These are phyloP conservation scores for Termitomyces eurrhizus DNA, from an alignment of 768 basidiomycete species.

Conservation along the genomic window DNA sequence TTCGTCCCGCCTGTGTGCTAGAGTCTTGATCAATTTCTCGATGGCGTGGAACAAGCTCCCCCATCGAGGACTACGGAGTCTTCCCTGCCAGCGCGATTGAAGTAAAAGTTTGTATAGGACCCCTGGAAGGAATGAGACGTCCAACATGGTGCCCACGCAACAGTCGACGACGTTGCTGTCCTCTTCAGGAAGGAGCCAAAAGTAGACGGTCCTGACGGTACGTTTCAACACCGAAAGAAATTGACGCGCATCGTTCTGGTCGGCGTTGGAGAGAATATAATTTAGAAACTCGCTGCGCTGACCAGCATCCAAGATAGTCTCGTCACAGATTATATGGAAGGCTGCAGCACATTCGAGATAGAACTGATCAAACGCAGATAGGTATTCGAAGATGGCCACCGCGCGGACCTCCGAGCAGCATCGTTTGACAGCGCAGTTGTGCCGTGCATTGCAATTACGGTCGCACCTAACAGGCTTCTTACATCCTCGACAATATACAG, in stretches of 20 bases:
- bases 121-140: background rate
- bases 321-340: background rate
- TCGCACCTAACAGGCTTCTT: background rate
- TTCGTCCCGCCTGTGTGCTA: background rate
- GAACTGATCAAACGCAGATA: slow-evolving; percentile 4
- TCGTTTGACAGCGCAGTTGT: background rate
- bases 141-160: slow-evolving; percentile 1
- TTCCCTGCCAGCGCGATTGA: background rate
- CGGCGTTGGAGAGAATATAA: background rate
- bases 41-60: background rate
- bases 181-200: slow-evolving; percentile 1
- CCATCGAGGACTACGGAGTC: background rate
- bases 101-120: background rate
- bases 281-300: background rate
- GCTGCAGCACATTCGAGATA: background rate
- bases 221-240: background rate
- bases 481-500: slow-evolving; percentile 9
- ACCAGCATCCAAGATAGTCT: background rate
- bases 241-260: background rate
- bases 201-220: slow-evolving; percentile 5
- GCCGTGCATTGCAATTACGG: background rate
- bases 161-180: background rate
- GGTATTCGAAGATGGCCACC: slow-evolving; percentile 9
- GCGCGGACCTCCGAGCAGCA: slow-evolving; percentile 10
- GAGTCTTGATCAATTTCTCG: background rate